Percentiles rank a stretch among this genome's conserved stretches.
These are phyloP conservation scores for Peniophora sp. DNA, from an alignment of 1,284 basidiomycete species.

Conservation along the genomic window DNA sequence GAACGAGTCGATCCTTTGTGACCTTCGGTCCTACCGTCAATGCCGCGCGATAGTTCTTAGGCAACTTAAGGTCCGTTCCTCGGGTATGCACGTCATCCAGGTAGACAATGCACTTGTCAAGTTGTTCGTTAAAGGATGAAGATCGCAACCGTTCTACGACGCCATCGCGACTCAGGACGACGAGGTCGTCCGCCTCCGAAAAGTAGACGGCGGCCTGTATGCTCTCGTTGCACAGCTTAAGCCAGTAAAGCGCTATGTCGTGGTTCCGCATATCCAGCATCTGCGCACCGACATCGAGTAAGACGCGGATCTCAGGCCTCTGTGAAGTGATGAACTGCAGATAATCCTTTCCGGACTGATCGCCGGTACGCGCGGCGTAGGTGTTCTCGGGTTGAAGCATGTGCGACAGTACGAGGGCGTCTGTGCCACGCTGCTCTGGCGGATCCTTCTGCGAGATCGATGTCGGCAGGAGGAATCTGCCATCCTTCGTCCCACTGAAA, in stretches of 20 bases:
- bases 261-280: constrained; percentile 42
- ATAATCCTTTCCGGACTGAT: constrained; percentile 16
- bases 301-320: constrained; percentile 29
- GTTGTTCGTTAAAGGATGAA: constrained; percentile 33
- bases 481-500: constrained; percentile 54
- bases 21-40: constrained; percentile 48
- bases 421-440: constrained; percentile 34
- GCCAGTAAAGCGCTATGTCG: constrained; percentile 33
- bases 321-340: constrained; percentile 25
- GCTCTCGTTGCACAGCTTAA: constrained; percentile 17
- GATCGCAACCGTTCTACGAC: constrained; percentile 28
- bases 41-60: constrained; percentile 32
- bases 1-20: constrained; percentile 45
- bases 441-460: constrained; percentile 37
- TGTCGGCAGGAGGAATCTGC: constrained; percentile 36
- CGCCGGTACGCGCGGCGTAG: constrained; percentile 23
- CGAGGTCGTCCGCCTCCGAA: constrained; percentile 33
- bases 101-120: constrained; percentile 41
- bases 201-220: constrained; percentile 41
- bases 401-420: constrained; percentile 38
- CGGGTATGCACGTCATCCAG: constrained; percentile 53
- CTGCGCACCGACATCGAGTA: constrained; percentile 53
- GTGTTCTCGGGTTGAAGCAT: constrained; percentile 36
- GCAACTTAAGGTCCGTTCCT: constrained; percentile 48
- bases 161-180: constrained; percentile 33